A percentile compares a stretch with the other conserved stretches of the same genome.
phyloP scores from a whole-genome alignment of 192 early-diverging fungal species.

The Backusella mclennaniae region DNA sequence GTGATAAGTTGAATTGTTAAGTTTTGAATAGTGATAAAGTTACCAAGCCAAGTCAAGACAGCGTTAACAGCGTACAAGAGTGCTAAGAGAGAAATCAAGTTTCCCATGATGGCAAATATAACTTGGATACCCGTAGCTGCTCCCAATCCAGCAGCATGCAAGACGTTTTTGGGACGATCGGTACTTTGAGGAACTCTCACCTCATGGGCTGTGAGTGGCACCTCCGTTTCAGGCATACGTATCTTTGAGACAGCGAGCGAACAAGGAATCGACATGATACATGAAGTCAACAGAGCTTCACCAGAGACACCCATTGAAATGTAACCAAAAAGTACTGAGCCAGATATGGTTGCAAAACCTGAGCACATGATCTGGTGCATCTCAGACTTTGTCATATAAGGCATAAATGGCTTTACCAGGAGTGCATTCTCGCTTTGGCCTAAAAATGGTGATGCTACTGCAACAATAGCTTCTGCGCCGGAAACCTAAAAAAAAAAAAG shows the following conservation, averaged over 20 bases:
- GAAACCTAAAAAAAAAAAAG: conserved; percentile 32
- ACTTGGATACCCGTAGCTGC: conserved; percentile 80
- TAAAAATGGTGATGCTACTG: conserved; percentile 82
- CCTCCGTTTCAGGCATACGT: conserved; percentile 81
- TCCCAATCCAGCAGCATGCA: conserved; percentile 84
- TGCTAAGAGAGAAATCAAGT: conserved; percentile 75
- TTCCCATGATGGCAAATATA: conserved; percentile 68
- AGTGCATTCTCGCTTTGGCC: conserved; percentile 83
- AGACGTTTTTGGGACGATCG: conserved; percentile 67
- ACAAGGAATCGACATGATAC: conserved; percentile 90
- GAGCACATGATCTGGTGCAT: conserved; percentile 85
- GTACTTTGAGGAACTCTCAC: conserved; percentile 52
- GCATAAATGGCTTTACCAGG: conserved; percentile 77
- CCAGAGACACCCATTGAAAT: conserved; percentile 65
- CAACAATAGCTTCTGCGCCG: conserved; percentile 82
- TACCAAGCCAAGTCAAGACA: conserved; percentile 66
- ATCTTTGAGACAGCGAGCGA: conserved; percentile 84
- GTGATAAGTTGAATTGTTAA: conserved; percentile 69
- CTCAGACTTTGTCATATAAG: conserved; percentile 85
- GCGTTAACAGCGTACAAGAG: conserved; percentile 68
- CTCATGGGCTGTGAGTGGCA: conserved; percentile 72
- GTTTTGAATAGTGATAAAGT: conserved; percentile 57
- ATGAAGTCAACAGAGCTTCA: conserved; percentile 76
- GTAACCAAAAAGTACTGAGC: conserved; percentile 77
- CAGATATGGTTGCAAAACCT: conserved; percentile 90